A percentile compares a stretch with the other conserved stretches of the same genome.
Evolutionary conservation across 805 yeast species (phyloP).

Genomic region (Candida cerambycidarum): DNA sequence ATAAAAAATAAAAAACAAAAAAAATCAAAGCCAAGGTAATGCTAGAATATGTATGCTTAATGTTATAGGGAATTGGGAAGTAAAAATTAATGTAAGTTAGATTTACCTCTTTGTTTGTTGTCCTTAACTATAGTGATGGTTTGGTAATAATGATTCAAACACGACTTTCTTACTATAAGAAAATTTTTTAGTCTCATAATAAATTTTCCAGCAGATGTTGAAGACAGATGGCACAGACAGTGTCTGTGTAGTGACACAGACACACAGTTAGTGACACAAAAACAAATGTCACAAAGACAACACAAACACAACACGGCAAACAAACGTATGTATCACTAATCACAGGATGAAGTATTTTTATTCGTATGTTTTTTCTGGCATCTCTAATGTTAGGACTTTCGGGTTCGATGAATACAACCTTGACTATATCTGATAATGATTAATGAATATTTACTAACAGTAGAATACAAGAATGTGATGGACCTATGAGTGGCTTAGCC

Average conservation of each 20-base stretch:
- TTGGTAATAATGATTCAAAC: too few relatives aligned
- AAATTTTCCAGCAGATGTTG: not conserved
- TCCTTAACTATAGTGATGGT: too few relatives aligned
- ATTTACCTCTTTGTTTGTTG: too few relatives aligned
- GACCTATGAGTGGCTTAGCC: not conserved
- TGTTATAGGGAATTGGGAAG: too few relatives aligned
- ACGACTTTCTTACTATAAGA: not conserved
- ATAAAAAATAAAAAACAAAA: not conserved
- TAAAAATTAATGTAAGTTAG: too few relatives aligned
- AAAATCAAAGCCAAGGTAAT: not conserved
- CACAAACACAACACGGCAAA: too few relatives aligned
- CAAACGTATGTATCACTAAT: conserved; percentile 3
- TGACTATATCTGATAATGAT: conserved; percentile 65
- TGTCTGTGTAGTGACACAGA: too few relatives aligned
- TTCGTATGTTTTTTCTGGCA: conserved; percentile 77
- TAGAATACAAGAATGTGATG: not conserved
- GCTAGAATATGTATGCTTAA: too few relatives aligned
- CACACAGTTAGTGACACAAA: too few relatives aligned
- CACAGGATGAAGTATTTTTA: conserved; percentile 17
- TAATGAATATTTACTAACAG: conserved; percentile 9
- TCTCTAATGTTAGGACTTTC: conserved; percentile 83
- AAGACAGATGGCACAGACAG: too few relatives aligned
- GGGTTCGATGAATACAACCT: conserved; percentile 76
- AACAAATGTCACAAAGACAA: not conserved
- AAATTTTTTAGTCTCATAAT: not conserved